A percentile compares a stretch with the other conserved stretches of the same genome.
Evolutionary conservation across 352 stramenopile species (phyloP).

Genomic region (Pythium diclinum): DNA sequence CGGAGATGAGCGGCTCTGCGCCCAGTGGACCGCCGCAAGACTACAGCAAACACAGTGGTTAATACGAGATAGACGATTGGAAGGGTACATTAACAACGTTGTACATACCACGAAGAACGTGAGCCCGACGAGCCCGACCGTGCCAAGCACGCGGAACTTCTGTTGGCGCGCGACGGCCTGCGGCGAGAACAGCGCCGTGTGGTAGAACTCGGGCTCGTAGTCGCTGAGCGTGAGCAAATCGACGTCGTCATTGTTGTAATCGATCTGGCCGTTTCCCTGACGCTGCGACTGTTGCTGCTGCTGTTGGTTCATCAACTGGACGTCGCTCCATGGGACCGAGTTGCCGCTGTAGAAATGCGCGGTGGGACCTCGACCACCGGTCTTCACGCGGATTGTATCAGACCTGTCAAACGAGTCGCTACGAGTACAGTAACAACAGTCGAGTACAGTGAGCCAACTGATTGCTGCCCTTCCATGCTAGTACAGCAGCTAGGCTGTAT

Average conservation of each 20-base stretch:
- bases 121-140: conserved; percentile 27
- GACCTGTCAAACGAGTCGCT: background rate
- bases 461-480: no score
- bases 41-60: no score
- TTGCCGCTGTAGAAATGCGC: background rate
- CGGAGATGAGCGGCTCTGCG: conserved; percentile 26
- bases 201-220: conserved; percentile 15
- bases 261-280: background rate
- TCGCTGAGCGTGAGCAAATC: conserved; percentile 20
- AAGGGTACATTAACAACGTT: background rate
- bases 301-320: background rate
- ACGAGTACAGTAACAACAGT: no score
- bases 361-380: background rate
- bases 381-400: background rate
- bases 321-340: background rate
- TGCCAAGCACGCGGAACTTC: conserved; percentile 28
- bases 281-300: background rate
- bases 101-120: conserved; percentile 29
- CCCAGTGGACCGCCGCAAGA: conserved; percentile 30
- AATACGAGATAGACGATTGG: background rate
- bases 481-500: no score
- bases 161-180: conserved; percentile 8
- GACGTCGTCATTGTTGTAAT: conserved; percentile 2
- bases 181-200: conserved; percentile 13
- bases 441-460: no score